These are phyloP conservation scores for Guadua angustifolia DNA, from an alignment of 176 grass and related monocot genomes.

Conservation along the genomic window DNA sequence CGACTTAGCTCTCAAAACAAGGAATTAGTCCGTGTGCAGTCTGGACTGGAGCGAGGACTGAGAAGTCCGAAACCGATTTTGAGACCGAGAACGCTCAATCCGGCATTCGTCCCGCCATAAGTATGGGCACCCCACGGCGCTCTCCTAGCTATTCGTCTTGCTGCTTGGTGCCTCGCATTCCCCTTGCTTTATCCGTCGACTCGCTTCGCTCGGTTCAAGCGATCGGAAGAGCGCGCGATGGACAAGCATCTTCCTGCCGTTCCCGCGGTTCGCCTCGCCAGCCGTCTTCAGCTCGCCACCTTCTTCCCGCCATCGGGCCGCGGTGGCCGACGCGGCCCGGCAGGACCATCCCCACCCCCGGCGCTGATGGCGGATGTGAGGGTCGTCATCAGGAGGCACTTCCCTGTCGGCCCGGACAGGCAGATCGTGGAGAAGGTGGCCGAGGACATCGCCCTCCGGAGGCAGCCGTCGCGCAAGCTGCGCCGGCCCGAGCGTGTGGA, in stretches of 20 bases:
- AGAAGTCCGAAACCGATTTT: neutral
- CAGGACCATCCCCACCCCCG: neutral
- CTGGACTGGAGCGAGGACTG: too few species aligned
- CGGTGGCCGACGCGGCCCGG: neutral
- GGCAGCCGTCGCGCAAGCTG: slow-evolving; percentile 8
- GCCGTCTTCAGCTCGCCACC: neutral
- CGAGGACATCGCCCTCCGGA: slow-evolving; percentile 27
- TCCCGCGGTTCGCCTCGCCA: neutral
- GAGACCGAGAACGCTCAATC: neutral
- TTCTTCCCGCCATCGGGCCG: neutral
- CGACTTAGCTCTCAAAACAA: too few species aligned
- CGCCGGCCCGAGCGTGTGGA: neutral
- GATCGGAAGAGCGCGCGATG: neutral
- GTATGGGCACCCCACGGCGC: neutral
- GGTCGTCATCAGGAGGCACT: slow-evolving; percentile 29
- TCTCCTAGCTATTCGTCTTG: neutral
- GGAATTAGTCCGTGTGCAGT: too few species aligned
- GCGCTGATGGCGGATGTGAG: slow-evolving; percentile 18
- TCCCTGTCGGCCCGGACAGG: neutral
- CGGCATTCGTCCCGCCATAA: neutral
- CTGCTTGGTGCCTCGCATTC: neutral
- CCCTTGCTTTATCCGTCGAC: neutral
- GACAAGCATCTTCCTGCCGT: neutral
- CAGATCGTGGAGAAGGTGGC: slow-evolving; percentile 15
- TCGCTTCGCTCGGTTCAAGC: neutral